These are phyloP conservation scores for Monosporozyma aerobia DNA, from an alignment of 805 yeast genomes.

Conservation along the genomic window DNA sequence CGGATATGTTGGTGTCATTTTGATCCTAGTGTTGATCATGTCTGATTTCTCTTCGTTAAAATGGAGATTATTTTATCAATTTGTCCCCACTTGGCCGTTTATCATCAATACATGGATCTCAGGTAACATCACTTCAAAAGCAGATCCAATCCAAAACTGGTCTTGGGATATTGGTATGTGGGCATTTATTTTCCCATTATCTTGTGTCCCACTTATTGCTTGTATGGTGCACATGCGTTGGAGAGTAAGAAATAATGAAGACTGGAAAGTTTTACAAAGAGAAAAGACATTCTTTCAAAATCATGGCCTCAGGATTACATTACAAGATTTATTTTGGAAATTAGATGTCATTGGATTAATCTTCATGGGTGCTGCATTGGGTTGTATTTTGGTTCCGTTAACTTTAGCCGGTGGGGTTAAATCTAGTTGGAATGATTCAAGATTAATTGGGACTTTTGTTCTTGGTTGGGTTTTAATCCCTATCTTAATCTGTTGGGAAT, in stretches of 20 bases:
- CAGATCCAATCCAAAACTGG: constrained; percentile 36
- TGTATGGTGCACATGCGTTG: constrained; percentile 49
- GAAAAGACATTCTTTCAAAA: constrained; percentile 34
- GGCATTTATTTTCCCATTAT: constrained; percentile 66
- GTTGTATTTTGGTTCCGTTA: constrained; percentile 61
- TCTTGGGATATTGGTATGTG: constrained; percentile 75
- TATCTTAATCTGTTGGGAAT: constrained; percentile 52
- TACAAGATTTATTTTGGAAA: constrained; percentile 47
- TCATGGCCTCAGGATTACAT: constrained; percentile 29
- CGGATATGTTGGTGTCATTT: constrained; percentile 57
- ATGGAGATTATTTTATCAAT: constrained; percentile 60
- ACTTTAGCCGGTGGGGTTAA: constrained; percentile 63
- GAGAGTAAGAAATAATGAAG: constrained; percentile 44
- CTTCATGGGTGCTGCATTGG: constrained; percentile 46
- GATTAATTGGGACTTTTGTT: constrained; percentile 60
- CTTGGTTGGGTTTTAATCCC: constrained; percentile 57
- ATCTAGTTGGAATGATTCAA: constrained; percentile 48
- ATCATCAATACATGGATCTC: constrained; percentile 73
- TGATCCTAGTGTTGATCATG: constrained; percentile 46
- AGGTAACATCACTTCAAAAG: constrained; percentile 44
- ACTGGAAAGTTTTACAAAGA: constrained; percentile 35
- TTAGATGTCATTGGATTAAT: constrained; percentile 57
- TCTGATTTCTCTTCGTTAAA: constrained; percentile 62
- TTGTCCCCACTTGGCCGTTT: constrained; percentile 61
- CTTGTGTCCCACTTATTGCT: constrained; percentile 49